Evolutionary conservation across 805 yeast species (phyloP).

Genomic region (Metschnikowia koreensis): DNA sequence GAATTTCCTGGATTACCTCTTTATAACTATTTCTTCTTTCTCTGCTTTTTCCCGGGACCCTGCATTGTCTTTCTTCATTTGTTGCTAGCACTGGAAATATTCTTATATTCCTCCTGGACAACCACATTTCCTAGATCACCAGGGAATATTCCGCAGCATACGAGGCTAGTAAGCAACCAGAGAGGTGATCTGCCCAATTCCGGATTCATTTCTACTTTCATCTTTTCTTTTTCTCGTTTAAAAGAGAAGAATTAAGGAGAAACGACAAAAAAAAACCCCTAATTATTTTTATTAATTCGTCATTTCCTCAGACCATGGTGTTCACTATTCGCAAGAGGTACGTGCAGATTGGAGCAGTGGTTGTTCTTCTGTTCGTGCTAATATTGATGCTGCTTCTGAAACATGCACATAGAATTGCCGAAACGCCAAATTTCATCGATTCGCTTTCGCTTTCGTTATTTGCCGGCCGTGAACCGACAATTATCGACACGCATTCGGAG

Average conservation of each 20-base stretch:
- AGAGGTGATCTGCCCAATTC: too few relatives aligned
- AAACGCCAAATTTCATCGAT: slow-evolving; percentile 16
- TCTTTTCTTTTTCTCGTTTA: too few relatives aligned
- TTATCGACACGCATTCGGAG: slow-evolving; percentile 4
- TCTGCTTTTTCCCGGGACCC: too few relatives aligned
- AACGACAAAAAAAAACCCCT: neutral
- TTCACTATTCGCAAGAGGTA: slow-evolving; percentile 17
- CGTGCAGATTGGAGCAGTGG: slow-evolving; percentile 15
- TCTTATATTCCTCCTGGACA: too few relatives aligned
- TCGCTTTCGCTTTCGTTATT: slow-evolving; percentile 14
- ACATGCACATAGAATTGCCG: neutral
- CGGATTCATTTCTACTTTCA: neutral
- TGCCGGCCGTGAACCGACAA: neutral
- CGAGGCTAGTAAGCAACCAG: too few relatives aligned
- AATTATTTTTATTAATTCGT: neutral
- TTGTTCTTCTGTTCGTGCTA: slow-evolving; percentile 16
- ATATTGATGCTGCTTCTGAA: slow-evolving; percentile 13
- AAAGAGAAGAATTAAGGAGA: too few relatives aligned
- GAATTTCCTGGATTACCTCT: too few relatives aligned
- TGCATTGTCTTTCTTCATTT: too few relatives aligned
- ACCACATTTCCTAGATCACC: too few relatives aligned
- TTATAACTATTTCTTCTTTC: too few relatives aligned
- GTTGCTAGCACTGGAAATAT: too few relatives aligned
- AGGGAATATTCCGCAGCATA: too few relatives aligned
- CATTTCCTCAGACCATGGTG: neutral